These are phyloP conservation scores for Eutreptiella sp. DNA, from an alignment of 208 protist genomes.

Conservation along the genomic window DNA sequence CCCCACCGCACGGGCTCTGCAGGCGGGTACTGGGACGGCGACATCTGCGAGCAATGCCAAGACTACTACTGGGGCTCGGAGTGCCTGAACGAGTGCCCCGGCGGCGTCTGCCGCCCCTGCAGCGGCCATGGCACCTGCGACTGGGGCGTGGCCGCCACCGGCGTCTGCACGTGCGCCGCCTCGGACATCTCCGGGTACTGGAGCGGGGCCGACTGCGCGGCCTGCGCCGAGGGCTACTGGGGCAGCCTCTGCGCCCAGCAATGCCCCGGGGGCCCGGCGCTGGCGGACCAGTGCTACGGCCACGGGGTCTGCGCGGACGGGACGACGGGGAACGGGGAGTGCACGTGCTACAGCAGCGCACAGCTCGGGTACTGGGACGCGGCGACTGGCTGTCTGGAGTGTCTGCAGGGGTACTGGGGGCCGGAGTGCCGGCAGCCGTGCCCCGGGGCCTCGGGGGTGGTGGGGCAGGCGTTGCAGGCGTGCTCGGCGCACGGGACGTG, in stretches of 20 bases:
- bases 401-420: no score
- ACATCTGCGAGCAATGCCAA: conserved; percentile 12
- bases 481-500: no score
- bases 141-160: conserved; percentile 2
- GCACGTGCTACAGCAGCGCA: conserved; percentile 24
- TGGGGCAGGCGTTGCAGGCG: no score
- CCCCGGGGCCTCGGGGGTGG: no score
- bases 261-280: background rate
- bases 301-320: conserved; percentile 21
- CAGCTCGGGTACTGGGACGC: conserved; percentile 25
- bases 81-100: conserved; percentile 26
- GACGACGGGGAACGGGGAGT: conserved; percentile 15
- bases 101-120: conserved; percentile 21
- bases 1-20: conserved; percentile 19
- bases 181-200: background rate
- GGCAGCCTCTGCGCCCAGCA: background rate
- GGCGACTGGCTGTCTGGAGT: no score
- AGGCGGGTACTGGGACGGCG: conserved; percentile 21
- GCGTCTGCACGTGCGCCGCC: conserved; percentile 6
- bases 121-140: conserved; percentile 16
- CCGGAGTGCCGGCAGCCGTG: no score
- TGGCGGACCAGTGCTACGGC: background rate
- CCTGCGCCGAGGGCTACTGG: conserved; percentile 13
- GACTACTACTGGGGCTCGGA: conserved; percentile 17
- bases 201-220: background rate